Percentiles rank a stretch among this genome's conserved stretches.
These are phyloP conservation scores for Heritiera fomes DNA, from an alignment of 345 rosid genomes.

Conservation along the genomic window DNA sequence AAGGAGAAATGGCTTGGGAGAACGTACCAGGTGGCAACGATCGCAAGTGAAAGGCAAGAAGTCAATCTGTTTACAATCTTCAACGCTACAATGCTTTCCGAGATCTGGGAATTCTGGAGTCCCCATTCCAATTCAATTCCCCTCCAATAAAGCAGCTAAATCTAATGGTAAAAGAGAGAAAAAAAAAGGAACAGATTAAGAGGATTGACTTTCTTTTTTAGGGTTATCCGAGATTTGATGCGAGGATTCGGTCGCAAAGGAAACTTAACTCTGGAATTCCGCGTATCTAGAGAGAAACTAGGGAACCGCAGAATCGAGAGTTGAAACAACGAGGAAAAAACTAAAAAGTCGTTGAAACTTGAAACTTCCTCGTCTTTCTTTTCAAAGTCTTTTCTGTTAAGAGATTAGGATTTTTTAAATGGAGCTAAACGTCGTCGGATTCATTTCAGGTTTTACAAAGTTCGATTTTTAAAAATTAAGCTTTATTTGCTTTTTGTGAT, in stretches of 20 bases:
- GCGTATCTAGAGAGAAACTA: not conserved
- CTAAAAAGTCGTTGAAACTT: not conserved
- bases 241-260: not conserved
- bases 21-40: conserved; percentile 66
- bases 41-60: conserved; percentile 98
- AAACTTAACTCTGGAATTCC: not conserved
- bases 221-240: not conserved
- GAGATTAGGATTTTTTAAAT: not conserved
- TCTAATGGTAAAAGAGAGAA: not conserved
- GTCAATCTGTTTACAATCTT: conserved; percentile 84
- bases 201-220: not conserved
- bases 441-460: too few relatives aligned
- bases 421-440: not conserved
- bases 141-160: conserved; percentile 12
- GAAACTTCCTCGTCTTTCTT: not conserved
- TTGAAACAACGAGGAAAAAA: not conserved
- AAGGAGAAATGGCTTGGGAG: not conserved
- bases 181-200: not conserved
- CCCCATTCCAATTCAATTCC: conserved; percentile 51
- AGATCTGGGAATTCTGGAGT: conserved; percentile 98
- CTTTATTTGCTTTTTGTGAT: too few relatives aligned
- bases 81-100: conserved; percentile 83
- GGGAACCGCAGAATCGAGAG: not conserved
- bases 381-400: not conserved
- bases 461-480: too few relatives aligned